Evolutionary conservation across 2,329 filamentous ascomycete species (phyloP).

Genomic region (Colletotrichum sp.): DNA sequence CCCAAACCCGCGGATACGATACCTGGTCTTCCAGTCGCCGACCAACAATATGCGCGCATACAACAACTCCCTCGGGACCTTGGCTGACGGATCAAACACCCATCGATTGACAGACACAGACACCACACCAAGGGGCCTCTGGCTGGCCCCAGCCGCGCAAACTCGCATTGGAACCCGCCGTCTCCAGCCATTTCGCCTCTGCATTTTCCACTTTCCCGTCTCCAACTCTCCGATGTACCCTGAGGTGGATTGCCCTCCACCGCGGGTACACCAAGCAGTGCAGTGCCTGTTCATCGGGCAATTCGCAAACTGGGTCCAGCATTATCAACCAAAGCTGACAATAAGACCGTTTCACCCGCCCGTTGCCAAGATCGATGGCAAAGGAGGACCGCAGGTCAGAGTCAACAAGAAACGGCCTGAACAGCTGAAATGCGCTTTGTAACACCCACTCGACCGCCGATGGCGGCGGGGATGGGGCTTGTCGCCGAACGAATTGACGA

Average conservation of each 20-base stretch:
- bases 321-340: not conserved
- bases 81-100: not conserved
- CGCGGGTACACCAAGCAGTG: not conserved
- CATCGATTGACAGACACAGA: not conserved
- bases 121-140: not conserved
- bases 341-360: not conserved
- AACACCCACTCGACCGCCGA: not conserved
- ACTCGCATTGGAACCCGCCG: not conserved
- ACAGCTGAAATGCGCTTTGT: not conserved
- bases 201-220: not conserved
- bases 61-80: not conserved
- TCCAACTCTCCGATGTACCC: not conserved
- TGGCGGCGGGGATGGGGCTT: not conserved
- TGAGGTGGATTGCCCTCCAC: not conserved
- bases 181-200: not conserved
- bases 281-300: not conserved
- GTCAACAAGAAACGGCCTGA: not conserved
- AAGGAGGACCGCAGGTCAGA: not conserved
- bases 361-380: slow-evolving; percentile 10
- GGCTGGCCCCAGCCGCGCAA: not conserved
- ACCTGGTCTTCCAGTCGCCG: not conserved
- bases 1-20: slow-evolving; percentile 4
- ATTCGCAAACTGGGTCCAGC: not conserved
- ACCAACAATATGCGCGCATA: not conserved
- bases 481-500: not conserved